Percentiles rank a stretch among this genome's conserved stretches.
phyloP scores from a whole-genome alignment of 1,139 yeast genomes.

The Magnusiomyces magnusii region DNA sequence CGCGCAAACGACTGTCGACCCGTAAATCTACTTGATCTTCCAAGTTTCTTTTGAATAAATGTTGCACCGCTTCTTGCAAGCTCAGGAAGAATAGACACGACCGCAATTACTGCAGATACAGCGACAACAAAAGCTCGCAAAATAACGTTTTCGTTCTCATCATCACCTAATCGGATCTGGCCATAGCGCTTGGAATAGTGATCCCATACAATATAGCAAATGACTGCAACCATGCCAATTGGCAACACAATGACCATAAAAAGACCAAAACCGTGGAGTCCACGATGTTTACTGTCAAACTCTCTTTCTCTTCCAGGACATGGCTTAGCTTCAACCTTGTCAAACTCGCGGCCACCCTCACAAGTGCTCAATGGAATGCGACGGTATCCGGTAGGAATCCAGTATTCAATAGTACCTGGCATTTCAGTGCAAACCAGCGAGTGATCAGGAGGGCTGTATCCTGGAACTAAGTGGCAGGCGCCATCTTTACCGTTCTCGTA shows the following conservation, averaged over 20 bases:
- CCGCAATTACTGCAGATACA: slow-evolving; percentile 31
- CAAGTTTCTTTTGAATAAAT: slow-evolving; percentile 10
- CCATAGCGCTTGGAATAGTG: slow-evolving; percentile 76
- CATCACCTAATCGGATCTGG: slow-evolving; percentile 78
- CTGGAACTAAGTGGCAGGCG: slow-evolving; percentile 74
- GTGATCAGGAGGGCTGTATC: slow-evolving; percentile 60
- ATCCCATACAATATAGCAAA: slow-evolving; percentile 70
- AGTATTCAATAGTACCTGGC: slow-evolving; percentile 55
- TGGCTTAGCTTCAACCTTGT: slow-evolving; percentile 54
- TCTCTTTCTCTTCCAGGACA: slow-evolving; percentile 85
- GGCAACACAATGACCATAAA: slow-evolving; percentile 53
- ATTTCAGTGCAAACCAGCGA: slow-evolving; percentile 53
- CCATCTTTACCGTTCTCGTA: slow-evolving; percentile 66
- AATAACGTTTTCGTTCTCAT: slow-evolving; percentile 28
- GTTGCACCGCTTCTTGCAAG: slow-evolving; percentile 16
- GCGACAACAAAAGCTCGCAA: slow-evolving; percentile 25
- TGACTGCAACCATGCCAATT: slow-evolving; percentile 45
- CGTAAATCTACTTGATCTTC: slow-evolving; percentile 15
- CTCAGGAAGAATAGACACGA: slow-evolving; percentile 29
- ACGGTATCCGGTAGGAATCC: slow-evolving; percentile 76
- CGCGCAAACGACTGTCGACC: slow-evolving; percentile 20
- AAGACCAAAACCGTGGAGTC: slow-evolving; percentile 47
- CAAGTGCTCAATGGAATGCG: slow-evolving; percentile 69
- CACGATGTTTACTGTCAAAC: slow-evolving; percentile 52
- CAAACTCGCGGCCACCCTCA: slow-evolving; percentile 61